phyloP scores from a whole-genome alignment of 2,329 filamentous ascomycete species.

The Daldinia sp. region DNA sequence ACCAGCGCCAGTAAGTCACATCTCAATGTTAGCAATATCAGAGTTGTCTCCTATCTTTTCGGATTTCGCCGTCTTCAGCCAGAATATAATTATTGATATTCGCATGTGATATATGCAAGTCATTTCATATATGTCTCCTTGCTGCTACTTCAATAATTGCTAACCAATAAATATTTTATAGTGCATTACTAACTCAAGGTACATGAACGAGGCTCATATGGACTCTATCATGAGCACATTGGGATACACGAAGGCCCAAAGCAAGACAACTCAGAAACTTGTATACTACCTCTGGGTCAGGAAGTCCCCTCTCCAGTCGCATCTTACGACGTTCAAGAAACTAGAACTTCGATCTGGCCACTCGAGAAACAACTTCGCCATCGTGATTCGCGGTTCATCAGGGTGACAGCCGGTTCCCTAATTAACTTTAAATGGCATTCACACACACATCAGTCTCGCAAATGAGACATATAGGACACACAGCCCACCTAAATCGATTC shows the following conservation, averaged over 20 bases:
- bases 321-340: conserved; percentile 70
- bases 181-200: conserved; percentile 90
- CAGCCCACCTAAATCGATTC: conserved; percentile 17
- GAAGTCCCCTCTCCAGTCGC: conserved; percentile 41
- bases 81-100: background rate
- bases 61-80: background rate
- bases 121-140: background rate
- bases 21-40: background rate
- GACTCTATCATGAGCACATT: conserved; percentile 79
- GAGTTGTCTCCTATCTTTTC: background rate
- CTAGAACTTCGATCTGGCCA: conserved; percentile 80
- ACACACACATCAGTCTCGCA: conserved; percentile 10
- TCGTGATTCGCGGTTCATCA: conserved; percentile 67
- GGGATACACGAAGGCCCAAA: conserved; percentile 74
- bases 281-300: conserved; percentile 89
- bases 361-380: conserved; percentile 89
- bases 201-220: conserved; percentile 79
- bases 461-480: conserved; percentile 9
- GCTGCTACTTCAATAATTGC: conserved; percentile 11
- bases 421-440: conserved; percentile 13
- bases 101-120: background rate
- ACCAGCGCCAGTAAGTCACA: conserved; percentile 70
- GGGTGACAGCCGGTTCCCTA: conserved; percentile 32
- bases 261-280: conserved; percentile 84
- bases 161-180: conserved; percentile 19